Evolutionary conservation across 805 yeast genomes (phyloP).

Genomic region (Dipodascopsis tothii): DNA sequence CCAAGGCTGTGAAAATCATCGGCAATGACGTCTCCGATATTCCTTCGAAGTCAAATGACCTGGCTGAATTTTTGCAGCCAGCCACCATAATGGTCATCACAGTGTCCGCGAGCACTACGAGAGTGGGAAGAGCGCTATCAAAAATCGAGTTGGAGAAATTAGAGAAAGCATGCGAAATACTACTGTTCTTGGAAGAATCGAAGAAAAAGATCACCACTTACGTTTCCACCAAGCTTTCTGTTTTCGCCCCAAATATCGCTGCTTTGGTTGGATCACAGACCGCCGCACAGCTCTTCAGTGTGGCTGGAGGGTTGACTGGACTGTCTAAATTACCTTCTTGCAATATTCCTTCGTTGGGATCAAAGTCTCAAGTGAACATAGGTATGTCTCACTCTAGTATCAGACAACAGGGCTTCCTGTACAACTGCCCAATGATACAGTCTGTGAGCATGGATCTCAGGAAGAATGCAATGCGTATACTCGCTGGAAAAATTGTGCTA

Average conservation of each 20-base stretch:
- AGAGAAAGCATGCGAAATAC: constrained; percentile 40
- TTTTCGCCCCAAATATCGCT: constrained; percentile 73
- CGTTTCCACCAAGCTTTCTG: constrained; percentile 49
- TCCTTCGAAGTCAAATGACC: constrained; percentile 27
- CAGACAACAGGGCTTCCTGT: constrained; percentile 64
- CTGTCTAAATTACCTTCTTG: constrained; percentile 72
- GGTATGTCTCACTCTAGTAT: constrained; percentile 42
- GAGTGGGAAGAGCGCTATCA: constrained; percentile 30
- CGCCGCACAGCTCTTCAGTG: constrained; percentile 64
- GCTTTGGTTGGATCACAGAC: constrained; percentile 63
- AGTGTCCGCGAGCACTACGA: constrained; percentile 58
- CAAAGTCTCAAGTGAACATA: constrained; percentile 34
- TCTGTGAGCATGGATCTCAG: constrained; percentile 50
- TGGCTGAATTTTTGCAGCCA: constrained; percentile 42
- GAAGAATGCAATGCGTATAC: constrained; percentile 65
- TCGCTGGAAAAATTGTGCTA: constrained; percentile 69
- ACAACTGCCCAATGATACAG: constrained; percentile 51
- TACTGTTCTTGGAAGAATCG: constrained; percentile 41
- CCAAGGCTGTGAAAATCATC: constrained; percentile 43
- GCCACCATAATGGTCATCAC: constrained; percentile 66
- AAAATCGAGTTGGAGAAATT: constrained; percentile 36
- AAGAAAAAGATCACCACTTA: constrained; percentile 42
- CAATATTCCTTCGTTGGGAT: constrained; percentile 73
- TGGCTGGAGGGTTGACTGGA: constrained; percentile 59
- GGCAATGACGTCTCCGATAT: constrained; percentile 40